Base-by-base conservation (phyloP, 805 yeast species). In the Nakazawaea peltata region DNA sequence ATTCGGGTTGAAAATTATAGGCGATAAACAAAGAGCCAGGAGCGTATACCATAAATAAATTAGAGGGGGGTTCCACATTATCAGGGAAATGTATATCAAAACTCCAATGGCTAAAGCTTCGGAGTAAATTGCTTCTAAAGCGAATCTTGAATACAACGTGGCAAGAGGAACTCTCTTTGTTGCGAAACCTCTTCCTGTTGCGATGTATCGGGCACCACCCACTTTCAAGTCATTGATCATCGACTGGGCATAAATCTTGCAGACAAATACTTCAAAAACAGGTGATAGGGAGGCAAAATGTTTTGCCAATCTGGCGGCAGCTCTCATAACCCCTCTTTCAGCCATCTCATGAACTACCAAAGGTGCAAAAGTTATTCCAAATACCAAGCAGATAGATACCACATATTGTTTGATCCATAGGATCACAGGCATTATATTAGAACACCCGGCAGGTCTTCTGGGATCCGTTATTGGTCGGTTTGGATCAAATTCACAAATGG, bases 121-220 rank as follows among this genome's bases (percentile, higher is more conserved):
- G 59, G 74, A 74, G 48, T 80, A 77, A 29, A 79, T 63, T 41
- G 83, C 71, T 33, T 77, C 81, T 22, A 74, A 65, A 3, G 86
- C 77, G 56, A 80, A 83, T 42, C 87, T 66, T 8, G 85, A 61
- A 47, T 77, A 83, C 30, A 84, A 62, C 9, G 65, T 55, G n/a
- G 74, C 58, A 49, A 81, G 80, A 23, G 85, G 76, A 30, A 72
- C 66, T 51, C 94, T 67, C 1, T 76, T 65, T 3, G 88, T 83
- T 2, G 94, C 86, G 53, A 83, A 77, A 9, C 87, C 87, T 57
- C 94, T 67, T 12, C 92, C 92, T 1, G 92, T 83, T 2, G 88
- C 78, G 48, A 82, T 79, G 57, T 83, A 83, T 48, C 76, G 67
- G 3, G 94, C 94, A 43, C 90, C 92, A 34, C 94, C 92, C 41